Conservation (phyloP, 805 yeast species). For the Metschnikowia gelsemii region DNA sequence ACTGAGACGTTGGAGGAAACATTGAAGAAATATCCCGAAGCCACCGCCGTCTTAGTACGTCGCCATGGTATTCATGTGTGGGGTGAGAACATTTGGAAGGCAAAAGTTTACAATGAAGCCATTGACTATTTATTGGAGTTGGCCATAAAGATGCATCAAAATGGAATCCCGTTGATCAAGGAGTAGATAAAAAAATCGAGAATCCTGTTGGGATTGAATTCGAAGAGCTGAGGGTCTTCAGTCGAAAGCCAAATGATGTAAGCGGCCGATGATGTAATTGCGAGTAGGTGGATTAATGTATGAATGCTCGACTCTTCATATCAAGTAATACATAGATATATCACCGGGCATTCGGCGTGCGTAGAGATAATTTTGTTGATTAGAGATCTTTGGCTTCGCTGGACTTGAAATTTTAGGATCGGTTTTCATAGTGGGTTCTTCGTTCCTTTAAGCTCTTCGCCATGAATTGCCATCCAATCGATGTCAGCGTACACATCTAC, state of each 20-base stretch:
- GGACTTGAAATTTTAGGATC: neutral
- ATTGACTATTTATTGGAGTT: constrained; percentile 84
- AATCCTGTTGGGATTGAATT: no score
- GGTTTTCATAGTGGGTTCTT: constrained; percentile 37
- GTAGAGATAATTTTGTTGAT: neutral
- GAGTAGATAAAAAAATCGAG: no score
- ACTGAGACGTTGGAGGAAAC: constrained; percentile 63
- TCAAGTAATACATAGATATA: no score
- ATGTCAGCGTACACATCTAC: constrained; percentile 46
- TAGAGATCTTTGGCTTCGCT: no score
- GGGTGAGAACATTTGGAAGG: constrained; percentile 92
- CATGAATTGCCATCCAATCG: constrained; percentile 42
- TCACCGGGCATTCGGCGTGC: neutral
- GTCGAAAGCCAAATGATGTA: no score
- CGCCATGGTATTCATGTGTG: constrained; percentile 96
- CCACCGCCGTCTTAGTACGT: constrained; percentile 86
- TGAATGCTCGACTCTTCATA: no score
- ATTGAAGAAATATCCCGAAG: constrained; percentile 65
- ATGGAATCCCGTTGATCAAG: constrained; percentile 56
- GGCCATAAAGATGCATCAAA: constrained; percentile 76
- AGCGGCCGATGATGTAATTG: no score
- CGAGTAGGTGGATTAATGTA: neutral
- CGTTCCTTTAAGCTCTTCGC: constrained; percentile 36
- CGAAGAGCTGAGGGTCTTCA: no score
- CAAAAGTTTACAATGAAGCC: constrained; percentile 90